Evolutionary conservation across 495 filamentous ascomycete species (phyloP).

Genomic region (Astrocystis sublimbata): DNA sequence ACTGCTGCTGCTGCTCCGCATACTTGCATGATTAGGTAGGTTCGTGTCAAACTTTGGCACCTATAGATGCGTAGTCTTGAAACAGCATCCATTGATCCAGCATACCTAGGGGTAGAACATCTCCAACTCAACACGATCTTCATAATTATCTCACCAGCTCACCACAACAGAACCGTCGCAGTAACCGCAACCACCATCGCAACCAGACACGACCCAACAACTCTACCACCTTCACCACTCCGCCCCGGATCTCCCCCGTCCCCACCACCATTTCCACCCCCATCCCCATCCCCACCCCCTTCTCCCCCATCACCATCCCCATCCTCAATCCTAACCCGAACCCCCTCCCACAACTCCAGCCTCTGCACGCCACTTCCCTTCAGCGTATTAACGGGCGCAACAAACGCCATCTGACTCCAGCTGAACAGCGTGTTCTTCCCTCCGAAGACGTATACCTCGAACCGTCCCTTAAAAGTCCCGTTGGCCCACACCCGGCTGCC

Average conservation of each 20-base stretch:
- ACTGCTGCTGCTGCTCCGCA: too few species aligned
- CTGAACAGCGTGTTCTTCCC: slow-evolving; percentile 51
- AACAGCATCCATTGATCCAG: too few species aligned
- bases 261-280: not conserved
- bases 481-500: slow-evolving; percentile 53
- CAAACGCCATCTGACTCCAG: slow-evolving; percentile 62
- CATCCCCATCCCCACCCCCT: not conserved
- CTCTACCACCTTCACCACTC: not conserved
- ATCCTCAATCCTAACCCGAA: not conserved
- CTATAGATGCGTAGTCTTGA: too few species aligned
- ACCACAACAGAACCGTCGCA: too few species aligned
- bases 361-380: slow-evolving; percentile 32
- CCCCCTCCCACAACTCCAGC: slow-evolving; percentile 21
- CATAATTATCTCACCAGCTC: too few species aligned
- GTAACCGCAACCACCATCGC: too few species aligned
- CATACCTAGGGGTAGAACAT: too few species aligned
- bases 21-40: too few species aligned
- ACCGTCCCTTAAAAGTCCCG: slow-evolving; percentile 47
- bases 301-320: not conserved
- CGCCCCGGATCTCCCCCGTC: not conserved
- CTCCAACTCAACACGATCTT: too few species aligned
- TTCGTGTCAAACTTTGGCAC: too few species aligned
- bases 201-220: not conserved
- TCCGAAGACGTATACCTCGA: slow-evolving; percentile 58
- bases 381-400: slow-evolving; percentile 48